Percentiles rank a stretch among this genome's conserved stretches.
Conservation (phyloP, 768 basidiomycete genomes). For the Mycena rebaudengoi region DNA sequence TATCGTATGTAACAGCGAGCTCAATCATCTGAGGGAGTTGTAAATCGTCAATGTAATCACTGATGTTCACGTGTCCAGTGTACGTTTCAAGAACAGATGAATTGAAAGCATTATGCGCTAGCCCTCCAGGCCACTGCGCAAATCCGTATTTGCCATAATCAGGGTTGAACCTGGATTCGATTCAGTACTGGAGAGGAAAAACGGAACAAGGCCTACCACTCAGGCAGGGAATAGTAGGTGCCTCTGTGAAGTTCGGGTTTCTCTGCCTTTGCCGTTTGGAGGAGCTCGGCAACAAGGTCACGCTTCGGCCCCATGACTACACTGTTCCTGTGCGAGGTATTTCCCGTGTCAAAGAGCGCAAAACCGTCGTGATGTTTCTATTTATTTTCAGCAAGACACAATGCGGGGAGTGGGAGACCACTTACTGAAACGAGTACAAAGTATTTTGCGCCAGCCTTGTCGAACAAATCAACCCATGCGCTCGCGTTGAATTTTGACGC, state of each 20-base stretch:
- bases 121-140: slow-evolving; percentile 58
- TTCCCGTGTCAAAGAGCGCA: slow-evolving; percentile 61
- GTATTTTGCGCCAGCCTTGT: slow-evolving; percentile 66
- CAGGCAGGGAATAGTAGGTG: slow-evolving; percentile 65
- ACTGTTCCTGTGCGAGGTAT: slow-evolving; percentile 60
- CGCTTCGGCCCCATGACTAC: slow-evolving; percentile 58
- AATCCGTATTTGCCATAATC: slow-evolving; percentile 61
- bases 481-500: slow-evolving; percentile 62
- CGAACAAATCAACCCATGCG: slow-evolving; percentile 63
- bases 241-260: slow-evolving; percentile 63
- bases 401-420: background rate
- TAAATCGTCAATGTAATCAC: slow-evolving; percentile 60
- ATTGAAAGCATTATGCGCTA: slow-evolving; percentile 62
- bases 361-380: slow-evolving; percentile 74
- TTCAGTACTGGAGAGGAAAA: background rate
- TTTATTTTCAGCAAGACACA: background rate
- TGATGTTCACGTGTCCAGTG: slow-evolving; percentile 57
- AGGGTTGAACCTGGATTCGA: slow-evolving; percentile 57
- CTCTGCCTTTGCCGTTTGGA: slow-evolving; percentile 57
- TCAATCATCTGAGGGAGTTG: slow-evolving; percentile 62
- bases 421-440: slow-evolving; percentile 64
- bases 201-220: slow-evolving; percentile 48
- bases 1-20: slow-evolving; percentile 54
- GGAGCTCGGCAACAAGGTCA: slow-evolving; percentile 59
- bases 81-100: slow-evolving; percentile 59